Evolutionary conservation across 129 eudicot genomes (phyloP).

Genomic region (Oenanthe sinensis): DNA sequence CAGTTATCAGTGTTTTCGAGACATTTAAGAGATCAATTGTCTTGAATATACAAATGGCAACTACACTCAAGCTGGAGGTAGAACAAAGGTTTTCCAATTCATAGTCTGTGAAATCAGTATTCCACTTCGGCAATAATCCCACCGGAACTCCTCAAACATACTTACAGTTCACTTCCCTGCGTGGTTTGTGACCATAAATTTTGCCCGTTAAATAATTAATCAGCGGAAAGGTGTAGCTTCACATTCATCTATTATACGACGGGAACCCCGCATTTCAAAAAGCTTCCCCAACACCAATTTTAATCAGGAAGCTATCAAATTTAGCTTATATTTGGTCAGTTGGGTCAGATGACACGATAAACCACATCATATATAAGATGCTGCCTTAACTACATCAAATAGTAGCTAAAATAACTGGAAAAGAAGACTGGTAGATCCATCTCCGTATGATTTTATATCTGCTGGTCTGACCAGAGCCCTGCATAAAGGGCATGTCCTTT

Average conservation of each 20-base stretch:
- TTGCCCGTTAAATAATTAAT: neutral
- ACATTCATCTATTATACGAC: neutral
- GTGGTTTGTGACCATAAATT: neutral
- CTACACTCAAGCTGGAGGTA: neutral
- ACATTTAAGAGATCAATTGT: neutral
- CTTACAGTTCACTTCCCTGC: neutral
- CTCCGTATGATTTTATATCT: constrained; percentile 39
- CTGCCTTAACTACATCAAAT: neutral
- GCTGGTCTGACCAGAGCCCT: constrained; percentile 46
- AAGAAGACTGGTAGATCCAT: constrained; percentile 47
- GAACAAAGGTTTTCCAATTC: neutral
- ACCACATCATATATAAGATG: neutral
- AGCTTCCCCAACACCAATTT: neutral
- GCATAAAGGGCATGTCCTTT: constrained; percentile 50
- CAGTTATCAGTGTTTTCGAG: neutral
- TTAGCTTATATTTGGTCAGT: neutral
- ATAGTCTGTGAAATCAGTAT: neutral
- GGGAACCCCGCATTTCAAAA: constrained; percentile 4
- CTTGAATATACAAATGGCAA: constrained; percentile 7
- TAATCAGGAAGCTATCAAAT: neutral
- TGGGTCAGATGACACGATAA: neutral
- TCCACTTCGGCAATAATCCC: neutral
- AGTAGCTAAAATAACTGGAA: constrained; percentile 38
- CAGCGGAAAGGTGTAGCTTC: neutral
- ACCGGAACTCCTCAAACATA: neutral